Evolutionary conservation across 805 yeast species (phyloP).

Genomic region (Candida golubevii): DNA sequence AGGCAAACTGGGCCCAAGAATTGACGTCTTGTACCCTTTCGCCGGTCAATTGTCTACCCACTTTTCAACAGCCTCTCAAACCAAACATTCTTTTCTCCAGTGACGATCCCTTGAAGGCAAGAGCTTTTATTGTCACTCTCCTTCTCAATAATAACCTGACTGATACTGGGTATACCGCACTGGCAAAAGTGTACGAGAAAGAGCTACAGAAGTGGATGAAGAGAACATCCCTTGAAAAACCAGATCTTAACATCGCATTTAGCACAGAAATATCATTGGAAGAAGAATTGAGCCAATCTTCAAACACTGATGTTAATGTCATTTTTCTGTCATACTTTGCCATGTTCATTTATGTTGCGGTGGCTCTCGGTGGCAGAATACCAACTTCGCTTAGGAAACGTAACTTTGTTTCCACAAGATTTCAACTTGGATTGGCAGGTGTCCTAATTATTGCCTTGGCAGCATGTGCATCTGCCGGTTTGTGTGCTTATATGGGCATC

Average conservation of each 20-base stretch:
- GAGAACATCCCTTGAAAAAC: conserved; percentile 43
- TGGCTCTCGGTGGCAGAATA: conserved; percentile 66
- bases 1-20: conserved; percentile 51
- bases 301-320: conserved; percentile 72
- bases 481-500: conserved; percentile 69
- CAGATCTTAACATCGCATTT: conserved; percentile 64
- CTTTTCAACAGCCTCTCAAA: conserved; percentile 86
- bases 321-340: conserved; percentile 70
- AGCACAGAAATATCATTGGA: conserved; percentile 81
- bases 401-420: conserved; percentile 50
- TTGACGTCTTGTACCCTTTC: conserved; percentile 61
- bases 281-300: conserved; percentile 76
- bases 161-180: conserved; percentile 34
- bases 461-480: conserved; percentile 77
- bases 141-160: conserved; percentile 52
- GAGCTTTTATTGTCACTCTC: conserved; percentile 74
- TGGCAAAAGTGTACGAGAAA: conserved; percentile 65
- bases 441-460: conserved; percentile 76
- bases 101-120: conserved; percentile 51
- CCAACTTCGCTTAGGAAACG: conserved; percentile 33
- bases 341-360: conserved; percentile 86
- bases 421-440: conserved; percentile 79
- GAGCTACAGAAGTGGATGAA: conserved; percentile 53
- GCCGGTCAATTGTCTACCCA: conserved; percentile 87
- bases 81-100: conserved; percentile 58